phyloP scores from a whole-genome alignment of 441 rosid genomes.

The Metrosideros polymorpha region DNA sequence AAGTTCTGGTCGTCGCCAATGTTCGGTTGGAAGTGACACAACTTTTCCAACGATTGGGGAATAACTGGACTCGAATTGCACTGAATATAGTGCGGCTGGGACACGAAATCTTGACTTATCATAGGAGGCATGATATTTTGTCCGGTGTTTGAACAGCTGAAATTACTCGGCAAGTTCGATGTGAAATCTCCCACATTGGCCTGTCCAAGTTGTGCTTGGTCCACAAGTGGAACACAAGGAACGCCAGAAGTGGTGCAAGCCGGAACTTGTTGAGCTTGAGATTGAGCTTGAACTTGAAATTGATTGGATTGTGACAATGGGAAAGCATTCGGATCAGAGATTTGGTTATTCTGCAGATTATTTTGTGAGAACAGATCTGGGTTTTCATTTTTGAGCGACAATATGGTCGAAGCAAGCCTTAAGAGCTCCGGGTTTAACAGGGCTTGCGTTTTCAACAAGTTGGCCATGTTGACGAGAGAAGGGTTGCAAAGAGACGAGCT shows the following conservation, averaged over 20 bases:
- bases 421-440: constrained; percentile 38
- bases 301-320: constrained; percentile 11
- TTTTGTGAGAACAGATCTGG: constrained; percentile 22
- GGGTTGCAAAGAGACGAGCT: constrained; percentile 31
- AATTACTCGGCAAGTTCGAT: constrained; percentile 4
- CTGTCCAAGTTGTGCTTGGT: constrained; percentile 19
- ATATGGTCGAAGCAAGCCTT: constrained; percentile 26
- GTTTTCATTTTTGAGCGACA: constrained; percentile 42
- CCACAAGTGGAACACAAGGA: constrained; percentile 3
- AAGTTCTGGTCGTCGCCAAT: constrained; percentile 17
- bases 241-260: constrained; percentile 11
- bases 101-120: background rate
- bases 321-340: constrained; percentile 4
- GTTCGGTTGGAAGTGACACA: constrained; percentile 10
- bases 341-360: constrained; percentile 25
- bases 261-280: constrained; percentile 9
- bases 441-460: constrained; percentile 30
- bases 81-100: constrained; percentile 14
- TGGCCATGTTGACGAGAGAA: constrained; percentile 30
- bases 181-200: constrained; percentile 6
- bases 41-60: constrained; percentile 10
- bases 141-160: constrained; percentile 11
- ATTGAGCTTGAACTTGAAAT: constrained; percentile 11
- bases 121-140: constrained; percentile 4
- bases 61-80: constrained; percentile 4